Evolutionary conservation across 192 early-diverging fungal genomes (phyloP), one percentile per base, ranked within the genome.

Genomic region (Mortierella hygrophila): DNA sequence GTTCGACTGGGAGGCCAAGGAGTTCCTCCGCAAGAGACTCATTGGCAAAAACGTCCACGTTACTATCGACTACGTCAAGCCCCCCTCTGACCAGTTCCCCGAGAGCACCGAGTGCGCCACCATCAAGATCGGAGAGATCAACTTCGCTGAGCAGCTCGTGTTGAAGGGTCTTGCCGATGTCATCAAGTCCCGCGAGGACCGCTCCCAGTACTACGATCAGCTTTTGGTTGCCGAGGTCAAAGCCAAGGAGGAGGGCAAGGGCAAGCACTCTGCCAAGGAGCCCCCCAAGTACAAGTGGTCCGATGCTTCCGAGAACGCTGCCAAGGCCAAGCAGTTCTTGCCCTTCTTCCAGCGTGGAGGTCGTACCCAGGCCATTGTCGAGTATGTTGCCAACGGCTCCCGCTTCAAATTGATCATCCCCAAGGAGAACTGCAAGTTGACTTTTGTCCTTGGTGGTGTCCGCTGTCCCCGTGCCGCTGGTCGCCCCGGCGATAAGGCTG

Each of bases 51-150:
- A 91, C 42, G 98, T 90, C 57, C 93, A 87, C 46, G 89, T 93
- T 29, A 87, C 81, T 3, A 92, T 97, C 70, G 98, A 98, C 82
- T 99, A 96, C 85, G 85, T 94, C 79, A 97, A 98, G 79, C 97
- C 97, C n/a, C 95, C 98, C 6, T 91, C 94, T 52, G 97, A 96
- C 65, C 91, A 91, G 35, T 98, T 94, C 89, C 84, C 84, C 11
- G 97, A 97, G 75, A 93, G 93, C 54, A 94, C 94, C 42, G 95
- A 97, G 70, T 99, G 97, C 83, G 98, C 94, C 35, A 97, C 97
- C 9, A 87, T 99, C 32, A 93, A 88, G 35, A 73, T 93, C 42
- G 93, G 93, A 8, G 91, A 91, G 55, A 89, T 81, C 55, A 94
- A 95, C 63, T 79, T 93, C 37, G 94, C 91, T 41, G 90, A 90